Conservation (phyloP, 2,329 filamentous ascomycete genomes). For the Colletotrichum incanum region DNA sequence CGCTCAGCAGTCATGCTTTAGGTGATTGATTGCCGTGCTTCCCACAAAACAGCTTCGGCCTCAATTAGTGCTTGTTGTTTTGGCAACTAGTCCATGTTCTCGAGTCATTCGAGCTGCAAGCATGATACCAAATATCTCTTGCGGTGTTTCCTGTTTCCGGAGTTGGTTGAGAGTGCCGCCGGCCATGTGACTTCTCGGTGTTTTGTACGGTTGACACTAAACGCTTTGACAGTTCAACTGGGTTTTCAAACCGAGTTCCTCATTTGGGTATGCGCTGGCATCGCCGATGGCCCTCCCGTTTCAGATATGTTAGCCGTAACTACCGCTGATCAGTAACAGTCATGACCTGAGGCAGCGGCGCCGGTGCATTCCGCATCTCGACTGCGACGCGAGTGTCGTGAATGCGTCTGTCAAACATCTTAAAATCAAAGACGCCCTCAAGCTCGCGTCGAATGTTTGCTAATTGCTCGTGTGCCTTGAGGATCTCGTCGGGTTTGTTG, state of each 20-base stretch:
- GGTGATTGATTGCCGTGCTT: background rate
- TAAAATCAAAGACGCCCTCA: slow-evolving; percentile 68
- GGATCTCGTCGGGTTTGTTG: slow-evolving; percentile 71
- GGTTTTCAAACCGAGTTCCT: background rate
- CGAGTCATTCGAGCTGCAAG: background rate
- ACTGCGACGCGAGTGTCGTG: slow-evolving; percentile 66
- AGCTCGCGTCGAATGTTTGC: slow-evolving; percentile 62
- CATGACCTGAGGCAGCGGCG: slow-evolving; percentile 48
- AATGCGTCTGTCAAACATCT: slow-evolving; percentile 65
- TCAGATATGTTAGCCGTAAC: background rate
- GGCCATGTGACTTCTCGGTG: no score
- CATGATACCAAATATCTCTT: background rate
- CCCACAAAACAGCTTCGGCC: background rate
- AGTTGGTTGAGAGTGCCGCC: background rate
- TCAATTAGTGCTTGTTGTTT: background rate
- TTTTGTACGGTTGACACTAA: no score
- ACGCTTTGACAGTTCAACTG: background rate
- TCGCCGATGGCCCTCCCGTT: background rate
- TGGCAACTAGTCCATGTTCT: background rate
- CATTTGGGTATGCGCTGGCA: background rate
- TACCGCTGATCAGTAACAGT: slow-evolving; percentile 43
- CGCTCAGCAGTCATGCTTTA: background rate
- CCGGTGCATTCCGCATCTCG: slow-evolving; percentile 56
- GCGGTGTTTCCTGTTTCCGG: background rate
- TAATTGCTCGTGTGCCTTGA: slow-evolving; percentile 69